These are phyloP conservation scores for Colletotrichum plurivorum DNA, from an alignment of 2,329 filamentous ascomycete species.

Conservation along the genomic window DNA sequence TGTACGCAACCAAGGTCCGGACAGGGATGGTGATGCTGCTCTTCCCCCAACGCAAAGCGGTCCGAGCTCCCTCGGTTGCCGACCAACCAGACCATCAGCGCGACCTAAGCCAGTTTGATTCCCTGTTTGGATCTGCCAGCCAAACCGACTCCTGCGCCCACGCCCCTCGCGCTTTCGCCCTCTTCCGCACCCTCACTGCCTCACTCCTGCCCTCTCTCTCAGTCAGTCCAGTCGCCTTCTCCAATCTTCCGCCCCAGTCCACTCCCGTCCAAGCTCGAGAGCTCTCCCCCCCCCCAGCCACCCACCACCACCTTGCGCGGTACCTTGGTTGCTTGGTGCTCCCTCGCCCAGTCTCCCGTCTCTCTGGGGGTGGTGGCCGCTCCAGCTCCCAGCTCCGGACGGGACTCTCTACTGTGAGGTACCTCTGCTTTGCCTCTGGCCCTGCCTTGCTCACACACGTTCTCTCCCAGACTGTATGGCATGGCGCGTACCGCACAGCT, in stretches of 20 bases:
- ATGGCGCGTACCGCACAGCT: conserved; percentile 30
- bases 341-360: conserved; percentile 19
- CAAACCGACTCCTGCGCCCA: conserved; percentile 25
- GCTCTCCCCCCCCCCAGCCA: conserved; percentile 32
- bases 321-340: conserved; percentile 29
- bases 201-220: conserved; percentile 11
- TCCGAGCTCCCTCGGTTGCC: conserved; percentile 38
- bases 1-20: conserved; percentile 27
- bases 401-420: conserved; percentile 1
- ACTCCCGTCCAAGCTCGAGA: conserved; percentile 34
- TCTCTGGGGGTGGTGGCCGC: conserved; percentile 13
- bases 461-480: conserved; percentile 36
- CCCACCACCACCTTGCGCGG: conserved; percentile 19
- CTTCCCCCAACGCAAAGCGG: conserved; percentile 9
- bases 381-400: conserved; percentile 32
- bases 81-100: conserved; percentile 34
- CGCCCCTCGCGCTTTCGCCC: conserved; percentile 15
- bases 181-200: not conserved
- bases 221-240: not conserved
- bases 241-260: conserved; percentile 23
- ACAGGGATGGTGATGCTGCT: conserved; percentile 41
- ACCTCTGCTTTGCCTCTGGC: conserved; percentile 19
- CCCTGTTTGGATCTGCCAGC: conserved; percentile 39
- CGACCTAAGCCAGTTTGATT: conserved; percentile 15
- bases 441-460: conserved; percentile 27